Evolutionary conservation across 2,329 filamentous ascomycete genomes (phyloP).

Genomic region (Cytospora piceae): DNA sequence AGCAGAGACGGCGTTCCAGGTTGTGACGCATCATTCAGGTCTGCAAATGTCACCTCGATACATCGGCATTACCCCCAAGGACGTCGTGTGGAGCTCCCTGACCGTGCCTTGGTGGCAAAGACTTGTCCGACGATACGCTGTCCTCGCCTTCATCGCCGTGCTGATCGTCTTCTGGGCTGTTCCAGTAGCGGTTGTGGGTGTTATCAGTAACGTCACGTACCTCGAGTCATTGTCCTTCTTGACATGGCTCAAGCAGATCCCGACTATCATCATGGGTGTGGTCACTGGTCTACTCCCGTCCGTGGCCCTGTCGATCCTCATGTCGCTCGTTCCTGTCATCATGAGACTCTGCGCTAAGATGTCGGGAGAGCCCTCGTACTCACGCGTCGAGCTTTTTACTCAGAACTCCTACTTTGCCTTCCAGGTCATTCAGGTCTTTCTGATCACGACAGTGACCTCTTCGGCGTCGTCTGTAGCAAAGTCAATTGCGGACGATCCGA

Average conservation of each 20-base stretch:
- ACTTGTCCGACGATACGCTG: constrained; percentile 70
- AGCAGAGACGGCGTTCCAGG: constrained; percentile 86
- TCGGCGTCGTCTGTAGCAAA: constrained; percentile 73
- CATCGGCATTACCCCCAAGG: constrained; percentile 78
- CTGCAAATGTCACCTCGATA: constrained; percentile 86
- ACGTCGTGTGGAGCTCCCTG: constrained; percentile 88
- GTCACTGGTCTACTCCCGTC: constrained; percentile 84
- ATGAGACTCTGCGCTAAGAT: constrained; percentile 81
- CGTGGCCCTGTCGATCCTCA: constrained; percentile 77
- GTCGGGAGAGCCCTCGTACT: constrained; percentile 77
- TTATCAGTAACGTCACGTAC: constrained; percentile 81
- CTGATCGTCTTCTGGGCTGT: constrained; percentile 87
- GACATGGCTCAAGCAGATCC: constrained; percentile 71
- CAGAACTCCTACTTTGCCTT: constrained; percentile 92
- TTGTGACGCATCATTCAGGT: constrained; percentile 82
- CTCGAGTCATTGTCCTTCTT: constrained; percentile 66
- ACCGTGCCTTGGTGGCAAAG: constrained; percentile 86
- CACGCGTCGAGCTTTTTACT: constrained; percentile 82
- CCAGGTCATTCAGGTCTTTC: constrained; percentile 89
- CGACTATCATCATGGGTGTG: constrained; percentile 73
- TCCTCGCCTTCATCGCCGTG: constrained; percentile 72
- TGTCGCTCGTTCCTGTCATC: constrained; percentile 82
- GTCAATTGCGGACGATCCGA: constrained; percentile 66
- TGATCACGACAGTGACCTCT: constrained; percentile 82
- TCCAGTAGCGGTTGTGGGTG: constrained; percentile 77